Conservation (phyloP, 2,329 filamentous ascomycete genomes). For the Arthroderma uncinatum region DNA sequence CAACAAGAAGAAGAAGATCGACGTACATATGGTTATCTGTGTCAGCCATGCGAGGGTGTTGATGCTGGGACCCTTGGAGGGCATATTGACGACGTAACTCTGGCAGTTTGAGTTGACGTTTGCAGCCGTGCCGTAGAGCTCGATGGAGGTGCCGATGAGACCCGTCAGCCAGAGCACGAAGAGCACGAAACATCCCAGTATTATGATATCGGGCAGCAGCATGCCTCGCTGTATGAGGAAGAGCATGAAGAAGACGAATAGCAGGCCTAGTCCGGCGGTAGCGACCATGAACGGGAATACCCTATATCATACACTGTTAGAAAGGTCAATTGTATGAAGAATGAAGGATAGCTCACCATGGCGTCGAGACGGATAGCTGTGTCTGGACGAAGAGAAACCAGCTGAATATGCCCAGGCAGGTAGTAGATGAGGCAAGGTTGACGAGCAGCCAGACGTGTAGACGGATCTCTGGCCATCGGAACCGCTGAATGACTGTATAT, state of each 20-base stretch:
- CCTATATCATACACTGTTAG: slow-evolving; percentile 32
- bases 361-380: slow-evolving; percentile 44
- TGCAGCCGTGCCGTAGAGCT: slow-evolving; percentile 46
- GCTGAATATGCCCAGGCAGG: slow-evolving; percentile 49
- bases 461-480: slow-evolving; percentile 55
- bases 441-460: slow-evolving; percentile 55
- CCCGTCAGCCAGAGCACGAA: slow-evolving; percentile 52
- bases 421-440: slow-evolving; percentile 47
- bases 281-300: slow-evolving; percentile 55
- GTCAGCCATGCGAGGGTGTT: slow-evolving; percentile 52
- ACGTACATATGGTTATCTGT: slow-evolving; percentile 50
- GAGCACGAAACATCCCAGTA: slow-evolving; percentile 50
- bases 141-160: slow-evolving; percentile 51
- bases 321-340: slow-evolving; percentile 5
- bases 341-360: slow-evolving; percentile 41
- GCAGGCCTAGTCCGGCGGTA: slow-evolving; percentile 44
- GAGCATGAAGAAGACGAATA: slow-evolving; percentile 50
- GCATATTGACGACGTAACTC: slow-evolving; percentile 42
- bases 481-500: slow-evolving; percentile 24
- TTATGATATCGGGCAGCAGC: slow-evolving; percentile 48
- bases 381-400: slow-evolving; percentile 50
- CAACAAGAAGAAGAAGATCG: background rate
- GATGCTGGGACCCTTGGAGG: slow-evolving; percentile 38
- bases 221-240: slow-evolving; percentile 45
- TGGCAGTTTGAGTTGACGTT: slow-evolving; percentile 51